These are phyloP conservation scores for Podaxis sp. DNA, from an alignment of 768 basidiomycete species.

Conservation along the genomic window DNA sequence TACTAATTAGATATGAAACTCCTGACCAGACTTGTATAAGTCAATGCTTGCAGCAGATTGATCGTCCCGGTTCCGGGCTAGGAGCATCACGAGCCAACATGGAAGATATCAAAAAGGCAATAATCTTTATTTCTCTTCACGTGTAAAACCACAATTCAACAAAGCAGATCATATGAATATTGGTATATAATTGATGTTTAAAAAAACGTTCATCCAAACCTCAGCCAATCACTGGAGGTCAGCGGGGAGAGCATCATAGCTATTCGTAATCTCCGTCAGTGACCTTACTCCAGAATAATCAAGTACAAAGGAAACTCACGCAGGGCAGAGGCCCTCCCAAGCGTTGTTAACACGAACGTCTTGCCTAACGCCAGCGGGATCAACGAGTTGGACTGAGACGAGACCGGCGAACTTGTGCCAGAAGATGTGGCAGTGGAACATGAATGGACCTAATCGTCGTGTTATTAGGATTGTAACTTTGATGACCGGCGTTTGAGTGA, in stretches of 20 bases:
- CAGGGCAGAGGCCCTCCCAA: conserved; percentile 17
- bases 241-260: conserved; percentile 2
- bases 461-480: neutral
- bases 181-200: neutral
- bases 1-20: no score
- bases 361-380: conserved; percentile 6
- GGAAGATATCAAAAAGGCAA: neutral
- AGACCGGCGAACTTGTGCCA: conserved; percentile 18
- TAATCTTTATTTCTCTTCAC: neutral
- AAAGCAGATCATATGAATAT: neutral
- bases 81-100: no score
- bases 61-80: no score
- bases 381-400: conserved; percentile 16
- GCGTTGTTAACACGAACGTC: conserved; percentile 8
- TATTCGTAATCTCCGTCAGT: neutral
- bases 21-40: no score
- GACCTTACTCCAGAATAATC: neutral
- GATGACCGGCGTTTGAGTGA: no score
- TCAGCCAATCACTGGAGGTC: neutral
- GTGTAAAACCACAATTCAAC: neutral
- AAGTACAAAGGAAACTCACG: conserved; percentile 10
- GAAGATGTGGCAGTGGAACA: conserved; percentile 23
- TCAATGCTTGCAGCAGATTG: no score
- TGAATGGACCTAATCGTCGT: conserved; percentile 16
- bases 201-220: neutral